Percentiles rank a stretch among this genome's conserved stretches.
Conservation (phyloP, 116 monocot species). For the Papilionanthe hybrid region DNA sequence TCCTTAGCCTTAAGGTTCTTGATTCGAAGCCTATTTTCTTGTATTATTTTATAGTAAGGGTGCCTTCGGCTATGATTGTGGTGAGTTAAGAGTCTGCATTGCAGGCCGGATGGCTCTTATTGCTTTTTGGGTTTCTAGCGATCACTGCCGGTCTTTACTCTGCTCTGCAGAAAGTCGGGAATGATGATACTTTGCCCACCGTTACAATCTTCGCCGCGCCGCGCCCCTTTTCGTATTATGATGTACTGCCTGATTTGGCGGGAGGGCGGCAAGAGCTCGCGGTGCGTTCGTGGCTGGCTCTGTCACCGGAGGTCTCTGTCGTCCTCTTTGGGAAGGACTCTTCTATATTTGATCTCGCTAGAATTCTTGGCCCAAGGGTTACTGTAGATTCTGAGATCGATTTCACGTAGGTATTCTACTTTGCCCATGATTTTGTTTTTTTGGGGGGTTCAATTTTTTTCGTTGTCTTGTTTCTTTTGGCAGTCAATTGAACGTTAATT, state of each 20-base stretch:
- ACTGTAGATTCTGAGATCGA: slow-evolving; percentile 61
- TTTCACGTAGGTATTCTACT: slow-evolving; percentile 52
- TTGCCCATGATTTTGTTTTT: neutral
- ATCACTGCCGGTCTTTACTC: slow-evolving; percentile 4
- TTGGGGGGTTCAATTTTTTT: neutral
- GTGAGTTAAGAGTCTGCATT: neutral
- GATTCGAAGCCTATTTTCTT: neutral
- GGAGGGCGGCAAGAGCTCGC: slow-evolving; percentile 58
- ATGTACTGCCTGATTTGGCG: slow-evolving; percentile 16
- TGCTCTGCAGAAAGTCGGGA: neutral
- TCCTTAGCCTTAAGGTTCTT: neutral
- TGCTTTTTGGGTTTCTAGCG: neutral
- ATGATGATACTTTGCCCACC: slow-evolving; percentile 3
- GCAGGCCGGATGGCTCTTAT: neutral
- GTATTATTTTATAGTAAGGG: neutral
- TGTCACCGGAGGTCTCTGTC: slow-evolving; percentile 44
- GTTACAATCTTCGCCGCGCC: slow-evolving; percentile 52
- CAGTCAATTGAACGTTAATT: neutral
- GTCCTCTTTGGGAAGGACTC: slow-evolving; percentile 67
- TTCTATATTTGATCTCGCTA: slow-evolving; percentile 42
- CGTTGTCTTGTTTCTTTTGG: neutral
- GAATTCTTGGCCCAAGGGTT: slow-evolving; percentile 49
- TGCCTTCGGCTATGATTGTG: neutral
- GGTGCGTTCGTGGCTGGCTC: slow-evolving; percentile 73
- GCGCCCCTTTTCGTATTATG: slow-evolving; percentile 11